Evolutionary conservation across 148 eudicot species (phyloP), one percentile per base, ranked within the genome.

Genomic region (Rhododendron henanense): DNA sequence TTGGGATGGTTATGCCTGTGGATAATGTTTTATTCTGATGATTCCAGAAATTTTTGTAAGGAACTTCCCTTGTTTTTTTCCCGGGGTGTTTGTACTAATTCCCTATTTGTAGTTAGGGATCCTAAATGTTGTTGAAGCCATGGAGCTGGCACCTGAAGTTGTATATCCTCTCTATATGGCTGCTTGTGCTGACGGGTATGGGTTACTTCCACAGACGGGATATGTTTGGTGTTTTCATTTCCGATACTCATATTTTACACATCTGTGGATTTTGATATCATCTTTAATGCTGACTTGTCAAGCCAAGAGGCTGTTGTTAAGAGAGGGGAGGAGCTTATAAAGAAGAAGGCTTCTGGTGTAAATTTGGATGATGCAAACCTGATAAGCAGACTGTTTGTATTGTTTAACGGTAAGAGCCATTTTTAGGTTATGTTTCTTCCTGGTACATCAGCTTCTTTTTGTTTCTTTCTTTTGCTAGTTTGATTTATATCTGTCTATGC

Each of bases 321-420:
- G 93, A 92, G 89, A 91, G 99, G 96, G 83, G 99, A 96, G 90
- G 98, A 92, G 85, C 95, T 95, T 59, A 81, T 95, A 87, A 96
- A 95, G 95, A 96, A 91, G 93, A 96, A 90, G 89, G 94, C 95
- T 55, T 90, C 93, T 90, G 91, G 91, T 84, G 97, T 91, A 59
- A 91, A 95, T 93, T 92, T 95, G 86, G 98, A 96, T 39, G 94
- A 95, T 87, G 81, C 92, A 44, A 92, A 82, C 89, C 94, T 96
- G 87, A 91, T 94, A 85, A 93, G 81, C 81, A 90, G 88, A 89
- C 89, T 96, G 71, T 94, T 95, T 91, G 88, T 91, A 51, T 90
- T 96, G 59, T 96, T 96, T 83, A 96, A 94, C 83, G 99, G 99
- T 96, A 93, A 83, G 91, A 39, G 79, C 41, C 31, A 41, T 53